phyloP scores from a whole-genome alignment of 2,329 filamentous ascomycete genomes.

The Pezicula rhizophila region DNA sequence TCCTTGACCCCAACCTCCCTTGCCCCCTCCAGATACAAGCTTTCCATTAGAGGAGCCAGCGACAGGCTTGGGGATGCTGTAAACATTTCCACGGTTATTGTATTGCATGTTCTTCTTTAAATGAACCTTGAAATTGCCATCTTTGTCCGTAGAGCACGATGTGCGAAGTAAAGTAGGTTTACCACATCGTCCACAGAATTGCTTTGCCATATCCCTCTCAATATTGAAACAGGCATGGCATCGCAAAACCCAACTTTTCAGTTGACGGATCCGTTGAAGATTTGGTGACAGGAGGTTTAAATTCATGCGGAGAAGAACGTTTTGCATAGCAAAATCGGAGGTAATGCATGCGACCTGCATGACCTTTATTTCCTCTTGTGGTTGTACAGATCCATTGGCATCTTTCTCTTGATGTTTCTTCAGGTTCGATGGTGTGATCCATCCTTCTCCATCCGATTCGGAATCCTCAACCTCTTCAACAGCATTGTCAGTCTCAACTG shows the following conservation, averaged over 20 bases:
- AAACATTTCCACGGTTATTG: conserved; percentile 89
- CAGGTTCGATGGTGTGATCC: conserved; percentile 93
- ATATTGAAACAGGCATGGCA: conserved; percentile 91
- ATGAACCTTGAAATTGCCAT: conserved; percentile 78
- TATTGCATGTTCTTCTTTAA: conserved; percentile 94
- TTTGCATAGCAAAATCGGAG: conserved; percentile 96
- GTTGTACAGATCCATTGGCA: conserved; percentile 38
- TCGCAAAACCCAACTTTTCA: conserved; percentile 84
- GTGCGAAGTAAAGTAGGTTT: conserved; percentile 80
- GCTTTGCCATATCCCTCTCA: conserved; percentile 76
- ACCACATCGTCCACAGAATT: conserved; percentile 90
- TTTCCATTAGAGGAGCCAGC: conserved; percentile 78
- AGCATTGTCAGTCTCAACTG: background rate
- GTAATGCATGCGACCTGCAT: conserved; percentile 90
- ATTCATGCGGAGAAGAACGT: conserved; percentile 91
- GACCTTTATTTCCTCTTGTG: conserved; percentile 49
- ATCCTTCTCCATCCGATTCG: conserved; percentile 60
- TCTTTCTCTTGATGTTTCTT: conserved; percentile 75
- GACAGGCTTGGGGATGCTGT: conserved; percentile 85
- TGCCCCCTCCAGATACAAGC: conserved; percentile 61
- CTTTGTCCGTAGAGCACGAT: conserved; percentile 74
- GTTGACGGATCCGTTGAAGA: conserved; percentile 72
- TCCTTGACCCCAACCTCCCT: conserved; percentile 78
- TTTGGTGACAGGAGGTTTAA: conserved; percentile 78
- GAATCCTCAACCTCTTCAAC: conserved; percentile 18